phyloP scores from a whole-genome alignment of 2,329 filamentous ascomycete genomes.

The Alternaria solani region DNA sequence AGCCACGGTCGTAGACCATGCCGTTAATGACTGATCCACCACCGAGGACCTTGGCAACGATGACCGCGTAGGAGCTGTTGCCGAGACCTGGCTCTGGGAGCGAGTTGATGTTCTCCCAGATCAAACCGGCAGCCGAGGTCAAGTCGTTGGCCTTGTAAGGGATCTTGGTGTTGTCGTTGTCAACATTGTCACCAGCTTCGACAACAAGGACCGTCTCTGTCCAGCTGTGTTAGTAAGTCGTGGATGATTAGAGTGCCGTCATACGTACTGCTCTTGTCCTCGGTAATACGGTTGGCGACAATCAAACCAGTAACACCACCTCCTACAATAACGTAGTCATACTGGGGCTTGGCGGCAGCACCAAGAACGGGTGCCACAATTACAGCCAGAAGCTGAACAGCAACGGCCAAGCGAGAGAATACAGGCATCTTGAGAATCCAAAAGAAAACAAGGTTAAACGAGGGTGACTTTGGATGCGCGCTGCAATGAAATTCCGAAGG shows the following conservation, averaged over 20 bases:
- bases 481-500: slow-evolving; percentile 6
- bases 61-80: slow-evolving; percentile 30
- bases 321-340: slow-evolving; percentile 46
- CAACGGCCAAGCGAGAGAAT: slow-evolving; percentile 37
- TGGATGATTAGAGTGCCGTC: too few species aligned
- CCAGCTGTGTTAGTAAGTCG: slow-evolving; percentile 4
- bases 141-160: slow-evolving; percentile 39
- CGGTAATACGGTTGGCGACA: slow-evolving; percentile 39
- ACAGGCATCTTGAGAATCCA: slow-evolving; percentile 31
- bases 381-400: slow-evolving; percentile 34
- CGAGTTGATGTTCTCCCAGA: slow-evolving; percentile 33
- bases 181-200: slow-evolving; percentile 36
- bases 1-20: slow-evolving; percentile 49
- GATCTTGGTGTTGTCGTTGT: slow-evolving; percentile 34
- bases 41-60: slow-evolving; percentile 39
- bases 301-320: slow-evolving; percentile 42
- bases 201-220: slow-evolving; percentile 39
- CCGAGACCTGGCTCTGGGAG: slow-evolving; percentile 33
- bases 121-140: slow-evolving; percentile 28
- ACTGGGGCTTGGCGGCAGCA: slow-evolving; percentile 20
- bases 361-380: slow-evolving; percentile 30
- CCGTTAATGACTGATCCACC: slow-evolving; percentile 47
- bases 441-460: slow-evolving; percentile 20
- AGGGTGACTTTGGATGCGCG: slow-evolving; percentile 19
- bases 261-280: slow-evolving; percentile 33